Base-by-base conservation (phyloP, 2,329 filamentous ascomycete species). In the Calonectria pseudoreteaudii region DNA sequence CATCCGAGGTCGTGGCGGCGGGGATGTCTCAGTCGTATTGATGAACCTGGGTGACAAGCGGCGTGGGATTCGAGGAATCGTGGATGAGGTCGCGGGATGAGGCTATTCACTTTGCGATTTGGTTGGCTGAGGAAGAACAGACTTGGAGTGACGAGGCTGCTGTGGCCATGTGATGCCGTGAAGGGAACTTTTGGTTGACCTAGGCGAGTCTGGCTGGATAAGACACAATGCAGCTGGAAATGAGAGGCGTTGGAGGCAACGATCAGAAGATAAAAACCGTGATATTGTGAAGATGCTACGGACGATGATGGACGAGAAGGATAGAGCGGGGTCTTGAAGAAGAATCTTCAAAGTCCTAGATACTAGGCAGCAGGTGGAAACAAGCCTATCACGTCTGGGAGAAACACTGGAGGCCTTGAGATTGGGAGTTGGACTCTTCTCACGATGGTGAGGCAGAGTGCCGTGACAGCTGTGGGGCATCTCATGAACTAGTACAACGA, bases 391-490 rank as follows among this genome's bases (percentile, higher is more conserved):
- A 80, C 69, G 77, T 78, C 73, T 80, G 70, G 74, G 78, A 73
- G 78, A 75, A 79, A 74, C 75, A 80, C 64, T 80, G 36, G 56
- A 38, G 50, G 47, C 56, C 31, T 60, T 60, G 31, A 26, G 31
- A 36, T 60, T 60, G 18, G 31, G 36, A 30, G 38, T 47, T 44
- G 60, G 41, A 47, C 34, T 38, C n/a, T 60, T 60, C 31, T 60
- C 56, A 60, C 56, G 60, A 64, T 64, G 60, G 36, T 44, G 60
- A 64, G 38, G 38, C 60, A 64, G 26, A 44, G 60, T 38, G 78
- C 78, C 76, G 76, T 76, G 64, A 53, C 70, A 56, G 66, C 16
- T 68, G 71, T 77, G 78, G 77, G 66, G 74, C 77, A 73, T 72
- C 72, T 75, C 38, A 52, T 53, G 26, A 44, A 62, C 20, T 47